Evolutionary conservation across 257 asterid genomes (phyloP), one percentile per base, ranked within the genome.

Genomic region (Phtheirospermum japonicum): DNA sequence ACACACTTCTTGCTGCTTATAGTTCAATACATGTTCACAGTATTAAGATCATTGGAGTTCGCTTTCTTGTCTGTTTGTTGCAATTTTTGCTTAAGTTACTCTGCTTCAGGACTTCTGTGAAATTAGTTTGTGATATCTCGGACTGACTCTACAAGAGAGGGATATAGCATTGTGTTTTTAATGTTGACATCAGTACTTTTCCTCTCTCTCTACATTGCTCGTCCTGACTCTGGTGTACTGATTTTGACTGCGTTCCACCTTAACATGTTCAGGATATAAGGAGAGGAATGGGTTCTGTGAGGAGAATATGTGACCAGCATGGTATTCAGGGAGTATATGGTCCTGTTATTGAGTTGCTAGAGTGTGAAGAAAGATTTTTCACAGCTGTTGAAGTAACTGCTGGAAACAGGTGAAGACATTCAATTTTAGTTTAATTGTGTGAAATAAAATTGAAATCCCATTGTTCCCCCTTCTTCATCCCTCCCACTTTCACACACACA

Each of bases 361-460:
- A 89, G 50, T 93, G 97, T 59, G 99, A 93, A 33, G 95, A 85
- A 31, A 87, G 80, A 50, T 89, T 83, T 77, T 93, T 89, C 84
- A 93, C 99, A 9, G 99, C 99, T 70, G 97, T 93, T 66, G 99
- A 93, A 82, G 97, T 89, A 64, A 93, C 99, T 77, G 99, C 99
- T 74, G 99, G 96, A 71, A 92, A 87, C 82, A 92, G 99, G 99
- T 89, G 34, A 65, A 32, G 30, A 63, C 32, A 14, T 19, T 33
- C 66, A 7, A 28, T 19, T 28, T 62, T 32, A 34, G 61, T 55
- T 70, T 49, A n/a, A 19, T 50, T 36, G 39, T 31, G 55, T 52
- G 57, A 45, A 54, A 36, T 52, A 54, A 59, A 48, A 68, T 54
- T 46, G 66, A 55, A 42, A 14, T 36, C 40, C 13, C 54, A 17